Percentiles rank a stretch among this genome's conserved stretches.
Evolutionary conservation across 2,329 filamentous ascomycete species (phyloP).

Genomic region (Colletotrichum tropicicola): DNA sequence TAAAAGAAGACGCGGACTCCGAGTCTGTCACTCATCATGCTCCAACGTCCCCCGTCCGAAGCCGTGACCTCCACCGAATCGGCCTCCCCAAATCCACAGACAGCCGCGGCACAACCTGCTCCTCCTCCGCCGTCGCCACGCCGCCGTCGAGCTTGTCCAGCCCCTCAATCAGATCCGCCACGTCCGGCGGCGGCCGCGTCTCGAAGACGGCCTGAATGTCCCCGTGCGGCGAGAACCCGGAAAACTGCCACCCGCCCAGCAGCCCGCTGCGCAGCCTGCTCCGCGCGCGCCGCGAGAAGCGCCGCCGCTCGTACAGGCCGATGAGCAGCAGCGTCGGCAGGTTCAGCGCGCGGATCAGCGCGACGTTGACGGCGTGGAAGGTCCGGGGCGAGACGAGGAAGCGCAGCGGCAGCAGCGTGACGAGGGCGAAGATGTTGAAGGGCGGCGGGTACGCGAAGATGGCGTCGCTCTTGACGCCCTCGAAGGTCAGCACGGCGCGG

Average conservation of each 20-base stretch:
- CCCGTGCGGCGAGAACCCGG: conserved; percentile 61
- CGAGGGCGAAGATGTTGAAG: conserved; percentile 73
- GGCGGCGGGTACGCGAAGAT: conserved; percentile 76
- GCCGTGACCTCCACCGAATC: background rate
- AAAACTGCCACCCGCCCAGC: conserved; percentile 34
- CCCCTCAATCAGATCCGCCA: conserved; percentile 41
- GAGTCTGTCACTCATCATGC: conserved; percentile 20
- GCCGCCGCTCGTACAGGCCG: conserved; percentile 67
- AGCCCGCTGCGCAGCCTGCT: background rate
- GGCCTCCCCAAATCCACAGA: background rate
- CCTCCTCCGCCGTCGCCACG: background rate
- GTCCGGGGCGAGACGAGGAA: conserved; percentile 67
- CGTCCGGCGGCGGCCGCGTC: conserved; percentile 59
- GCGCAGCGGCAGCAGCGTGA: conserved; percentile 72
- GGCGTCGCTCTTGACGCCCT: conserved; percentile 77
- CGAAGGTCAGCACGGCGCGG: conserved; percentile 75
- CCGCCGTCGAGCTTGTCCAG: conserved; percentile 19
- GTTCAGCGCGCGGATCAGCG: conserved; percentile 70
- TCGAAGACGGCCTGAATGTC: conserved; percentile 70
- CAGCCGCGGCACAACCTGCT: background rate
- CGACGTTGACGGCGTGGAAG: conserved; percentile 79
- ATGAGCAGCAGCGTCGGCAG: conserved; percentile 70
- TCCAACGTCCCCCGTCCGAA: conserved; percentile 5
- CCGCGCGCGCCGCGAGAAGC: conserved; percentile 55
- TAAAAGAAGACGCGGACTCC: background rate